A percentile compares a stretch with the other conserved stretches of the same genome.
Evolutionary conservation across 257 asterid genomes (phyloP).

Genomic region (Anisodus tanguticus): DNA sequence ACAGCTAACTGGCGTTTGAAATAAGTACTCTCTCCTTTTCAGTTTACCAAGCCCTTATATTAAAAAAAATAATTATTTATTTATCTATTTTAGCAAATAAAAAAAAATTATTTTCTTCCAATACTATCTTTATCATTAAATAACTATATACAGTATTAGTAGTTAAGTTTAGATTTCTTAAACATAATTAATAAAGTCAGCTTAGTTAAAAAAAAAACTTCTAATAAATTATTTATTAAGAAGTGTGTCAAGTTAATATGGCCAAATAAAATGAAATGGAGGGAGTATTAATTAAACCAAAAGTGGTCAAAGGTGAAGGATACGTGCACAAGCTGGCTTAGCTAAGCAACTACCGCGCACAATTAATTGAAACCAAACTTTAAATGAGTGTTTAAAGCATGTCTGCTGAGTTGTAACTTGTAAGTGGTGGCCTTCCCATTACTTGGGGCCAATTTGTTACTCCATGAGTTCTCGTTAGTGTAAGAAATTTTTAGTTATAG

Average conservation of each 20-base stretch:
- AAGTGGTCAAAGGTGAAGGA: background rate
- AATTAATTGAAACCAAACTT: background rate
- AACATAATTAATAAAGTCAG: no score
- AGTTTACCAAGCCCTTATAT: no score
- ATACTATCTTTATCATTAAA: no score
- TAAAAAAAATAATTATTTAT: no score
- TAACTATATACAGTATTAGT: no score
- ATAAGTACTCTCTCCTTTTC: background rate
- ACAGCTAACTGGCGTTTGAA: background rate
- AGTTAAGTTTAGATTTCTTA: no score
- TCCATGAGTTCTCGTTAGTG: background rate
- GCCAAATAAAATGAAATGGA: no score
- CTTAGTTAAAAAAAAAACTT: no score
- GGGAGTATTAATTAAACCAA: background rate
- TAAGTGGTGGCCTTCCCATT: background rate
- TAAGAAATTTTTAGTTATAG: background rate
- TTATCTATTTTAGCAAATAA: no score
- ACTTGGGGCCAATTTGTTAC: background rate
- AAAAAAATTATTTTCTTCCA: no score
- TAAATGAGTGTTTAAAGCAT: slow-evolving; percentile 23
- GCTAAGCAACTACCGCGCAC: background rate
- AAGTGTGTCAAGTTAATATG: no score
- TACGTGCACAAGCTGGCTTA: background rate
- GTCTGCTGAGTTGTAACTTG: slow-evolving; percentile 8
- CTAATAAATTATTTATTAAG: no score